Base-by-base conservation (phyloP, 108 stramenopile species). In the Nitzschia putrida region DNA sequence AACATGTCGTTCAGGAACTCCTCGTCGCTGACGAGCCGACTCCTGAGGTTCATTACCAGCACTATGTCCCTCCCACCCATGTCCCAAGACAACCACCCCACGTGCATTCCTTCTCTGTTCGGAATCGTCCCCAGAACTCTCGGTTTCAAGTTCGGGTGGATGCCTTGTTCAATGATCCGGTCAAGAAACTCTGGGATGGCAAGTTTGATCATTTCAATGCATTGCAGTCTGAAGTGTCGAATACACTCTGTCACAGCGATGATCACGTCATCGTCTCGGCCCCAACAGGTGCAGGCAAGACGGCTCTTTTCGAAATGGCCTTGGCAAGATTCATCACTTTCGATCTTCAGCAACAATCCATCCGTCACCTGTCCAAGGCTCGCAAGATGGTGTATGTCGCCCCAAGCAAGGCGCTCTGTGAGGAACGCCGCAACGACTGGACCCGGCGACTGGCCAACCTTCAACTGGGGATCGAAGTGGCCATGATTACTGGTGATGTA, bases 211-310 rank as follows among this genome's bases (percentile, higher is more conserved):
- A 55, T 2, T 95, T 95, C 80, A 95, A 95, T 66, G 77, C 81
- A 57, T 43, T 94, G 23, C 93, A 94, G 56, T 89, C 93, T 8
- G 89, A 89, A 76, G 57, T 94, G 57, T 73, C 76, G 11, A 55
- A 79, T 29, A 38, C 65, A 0, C 43, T 90, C 8, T 87, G 74
- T 39, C 55, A 87, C 51, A 77, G 80, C 53, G 87, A 96, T 69
- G 89, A 92, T 60, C 97, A 98, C 75, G 76, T 98, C 10, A 92
- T 99, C 12, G 85, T 99, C 3, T 93, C 95, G 37, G 98, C 99
- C 12, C 99, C 99, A 22, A 99, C 99, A 8, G 98, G 99, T 0
- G 92, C 97, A 0, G 99, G 99, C 13, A 99, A 99, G 77, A 98
- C 98, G 0, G 81, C 68, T 1, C 64, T 96, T 53, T 95, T 98